phyloP scores from a whole-genome alignment of 2,329 filamentous ascomycete genomes.

The Microsporum canis region DNA sequence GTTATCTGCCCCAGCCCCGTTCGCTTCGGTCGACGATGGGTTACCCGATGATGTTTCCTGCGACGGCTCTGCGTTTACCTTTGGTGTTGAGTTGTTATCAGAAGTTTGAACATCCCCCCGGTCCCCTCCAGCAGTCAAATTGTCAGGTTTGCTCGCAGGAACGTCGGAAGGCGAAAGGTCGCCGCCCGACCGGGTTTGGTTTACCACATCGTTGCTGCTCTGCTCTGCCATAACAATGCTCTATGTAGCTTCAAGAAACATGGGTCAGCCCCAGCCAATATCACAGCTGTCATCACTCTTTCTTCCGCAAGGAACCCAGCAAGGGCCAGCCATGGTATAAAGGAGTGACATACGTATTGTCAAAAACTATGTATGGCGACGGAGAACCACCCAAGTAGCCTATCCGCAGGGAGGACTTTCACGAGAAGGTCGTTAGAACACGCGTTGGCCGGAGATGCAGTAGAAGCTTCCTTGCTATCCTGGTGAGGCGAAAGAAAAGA shows the following conservation, averaged over 20 bases:
- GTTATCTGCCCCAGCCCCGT: slow-evolving; percentile 27
- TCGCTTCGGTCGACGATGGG: slow-evolving; percentile 22
- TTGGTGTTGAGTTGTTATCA: slow-evolving; percentile 19
- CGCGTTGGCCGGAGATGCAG: not conserved
- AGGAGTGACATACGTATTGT: slow-evolving; percentile 19
- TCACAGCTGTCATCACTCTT: not conserved
- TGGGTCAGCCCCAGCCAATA: slow-evolving; percentile 24
- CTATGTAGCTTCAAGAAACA: slow-evolving; percentile 20
- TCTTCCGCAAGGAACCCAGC: not conserved
- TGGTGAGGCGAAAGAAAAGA: not conserved
- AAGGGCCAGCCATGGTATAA: not conserved
- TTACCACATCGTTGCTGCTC: slow-evolving; percentile 60
- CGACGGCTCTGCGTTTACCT: slow-evolving; percentile 4
- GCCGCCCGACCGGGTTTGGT: slow-evolving; percentile 57
- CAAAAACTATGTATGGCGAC: slow-evolving; percentile 35
- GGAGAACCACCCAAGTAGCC: slow-evolving; percentile 23
- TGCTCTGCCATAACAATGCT: slow-evolving; percentile 62
- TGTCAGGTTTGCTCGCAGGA: slow-evolving; percentile 49
- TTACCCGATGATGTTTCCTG: slow-evolving; percentile 3
- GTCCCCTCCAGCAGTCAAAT: slow-evolving; percentile 42
- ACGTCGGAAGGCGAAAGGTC: slow-evolving; percentile 53
- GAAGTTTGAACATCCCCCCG: slow-evolving; percentile 28
- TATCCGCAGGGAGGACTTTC: slow-evolving; percentile 1
- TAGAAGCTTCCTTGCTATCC: not conserved
- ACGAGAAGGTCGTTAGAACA: not conserved